A percentile compares a stretch with the other conserved stretches of the same genome.
phyloP scores from a whole-genome alignment of 75 land plant species.

The Pinus tabuliformis region DNA sequence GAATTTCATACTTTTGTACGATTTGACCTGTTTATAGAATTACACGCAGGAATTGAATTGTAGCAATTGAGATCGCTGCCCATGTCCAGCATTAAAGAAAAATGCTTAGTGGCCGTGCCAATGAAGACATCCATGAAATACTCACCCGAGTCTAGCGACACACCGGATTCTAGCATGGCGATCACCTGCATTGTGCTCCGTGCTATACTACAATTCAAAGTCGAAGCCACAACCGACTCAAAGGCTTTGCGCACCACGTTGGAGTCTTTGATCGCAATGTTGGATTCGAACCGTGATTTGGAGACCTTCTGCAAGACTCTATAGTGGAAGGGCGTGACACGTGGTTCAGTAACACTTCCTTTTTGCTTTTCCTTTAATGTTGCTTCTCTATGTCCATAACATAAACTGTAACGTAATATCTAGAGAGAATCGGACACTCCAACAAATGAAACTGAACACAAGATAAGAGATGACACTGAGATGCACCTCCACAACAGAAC shows the following conservation, averaged over 20 bases:
- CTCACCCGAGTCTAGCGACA: constrained; percentile 80
- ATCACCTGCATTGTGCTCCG: constrained; percentile 8
- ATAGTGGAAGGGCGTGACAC: constrained; percentile 38
- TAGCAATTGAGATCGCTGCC: constrained; percentile 93
- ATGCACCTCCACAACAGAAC: too few relatives aligned
- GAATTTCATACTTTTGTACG: constrained; percentile 56
- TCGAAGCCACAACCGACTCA: background rate
- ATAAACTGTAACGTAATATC: too few relatives aligned
- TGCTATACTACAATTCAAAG: background rate
- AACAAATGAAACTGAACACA: too few relatives aligned
- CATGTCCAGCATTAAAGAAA: constrained; percentile 78
- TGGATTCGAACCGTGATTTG: background rate
- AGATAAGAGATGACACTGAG: too few relatives aligned
- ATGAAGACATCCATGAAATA: constrained; percentile 86
- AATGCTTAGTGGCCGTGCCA: constrained; percentile 83
- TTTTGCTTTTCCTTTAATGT: background rate
- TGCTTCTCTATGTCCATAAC: constrained; percentile 7
- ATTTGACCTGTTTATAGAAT: constrained; percentile 60
- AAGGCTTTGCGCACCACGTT: background rate
- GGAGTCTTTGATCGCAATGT: background rate
- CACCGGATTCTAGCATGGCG: constrained; percentile 76
- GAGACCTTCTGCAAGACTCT: constrained; percentile 10
- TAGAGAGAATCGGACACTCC: too few relatives aligned
- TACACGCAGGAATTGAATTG: constrained; percentile 80
- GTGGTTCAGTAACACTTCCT: constrained; percentile 15